Conservation (phyloP, 257 asterid genomes). For the Solanum sitiens region DNA sequence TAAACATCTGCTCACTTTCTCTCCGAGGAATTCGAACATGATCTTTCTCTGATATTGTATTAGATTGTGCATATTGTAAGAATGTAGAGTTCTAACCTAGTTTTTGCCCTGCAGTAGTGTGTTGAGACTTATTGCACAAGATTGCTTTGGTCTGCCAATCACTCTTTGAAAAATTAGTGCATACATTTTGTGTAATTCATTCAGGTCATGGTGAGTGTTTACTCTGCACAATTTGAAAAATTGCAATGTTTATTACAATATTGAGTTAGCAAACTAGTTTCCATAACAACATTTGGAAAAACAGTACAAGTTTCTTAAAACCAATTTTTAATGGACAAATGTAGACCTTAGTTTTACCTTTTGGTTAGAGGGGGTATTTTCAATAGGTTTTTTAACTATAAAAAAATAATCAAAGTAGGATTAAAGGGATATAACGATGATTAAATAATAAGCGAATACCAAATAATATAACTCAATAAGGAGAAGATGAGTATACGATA, state of each 20-base stretch:
- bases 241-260: too few species aligned
- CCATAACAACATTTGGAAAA: background rate
- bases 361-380: background rate
- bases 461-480: background rate
- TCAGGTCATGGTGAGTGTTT: background rate
- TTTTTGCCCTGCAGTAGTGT: background rate
- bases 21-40: constrained; percentile 2
- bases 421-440: background rate
- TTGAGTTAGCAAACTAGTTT: background rate
- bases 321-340: background rate
- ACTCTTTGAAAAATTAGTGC: background rate
- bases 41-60: constrained; percentile 10
- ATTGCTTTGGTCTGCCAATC: background rate
- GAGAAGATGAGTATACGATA: too few species aligned
- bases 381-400: background rate
- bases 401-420: background rate
- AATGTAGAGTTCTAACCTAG: constrained; percentile 20
- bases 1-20: constrained; percentile 1
- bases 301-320: background rate
- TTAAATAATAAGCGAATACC: background rate
- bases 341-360: background rate
- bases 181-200: background rate
- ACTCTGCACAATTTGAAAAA: background rate
- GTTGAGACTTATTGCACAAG: background rate
- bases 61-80: constrained; percentile 33